phyloP scores from a whole-genome alignment of 768 basidiomycete species.

The Boletus sensibilis region DNA sequence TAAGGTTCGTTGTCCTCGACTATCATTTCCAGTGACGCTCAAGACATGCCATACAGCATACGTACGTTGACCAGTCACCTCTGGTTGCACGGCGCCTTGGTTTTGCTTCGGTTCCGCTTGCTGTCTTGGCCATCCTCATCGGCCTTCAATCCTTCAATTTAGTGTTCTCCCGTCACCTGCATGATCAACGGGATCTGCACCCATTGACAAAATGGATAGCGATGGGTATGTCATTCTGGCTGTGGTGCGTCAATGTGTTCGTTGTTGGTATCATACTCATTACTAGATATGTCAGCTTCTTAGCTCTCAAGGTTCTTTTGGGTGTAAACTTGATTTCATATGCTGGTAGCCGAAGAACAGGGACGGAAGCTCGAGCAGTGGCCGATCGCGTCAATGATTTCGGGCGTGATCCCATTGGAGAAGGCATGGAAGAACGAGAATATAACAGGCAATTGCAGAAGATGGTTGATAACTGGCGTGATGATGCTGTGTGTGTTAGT shows the following conservation, averaged over 20 bases:
- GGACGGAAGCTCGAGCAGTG: constrained; percentile 73
- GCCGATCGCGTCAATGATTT: constrained; percentile 84
- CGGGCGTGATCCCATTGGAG: constrained; percentile 88
- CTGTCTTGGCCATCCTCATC: constrained; percentile 76
- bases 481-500: constrained; percentile 63
- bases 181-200: constrained; percentile 40
- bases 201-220: constrained; percentile 58
- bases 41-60: constrained; percentile 50
- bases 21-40: background rate
- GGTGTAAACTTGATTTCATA: constrained; percentile 86
- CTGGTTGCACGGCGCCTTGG: constrained; percentile 91
- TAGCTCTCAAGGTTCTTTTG: constrained; percentile 89
- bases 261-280: background rate
- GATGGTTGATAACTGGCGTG: constrained; percentile 63
- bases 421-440: constrained; percentile 82
- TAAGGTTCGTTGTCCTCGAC: constrained; percentile 48
- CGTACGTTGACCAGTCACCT: constrained; percentile 94
- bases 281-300: constrained; percentile 47
- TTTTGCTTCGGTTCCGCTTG: constrained; percentile 89
- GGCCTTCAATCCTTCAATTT: constrained; percentile 69
- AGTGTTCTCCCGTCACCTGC: constrained; percentile 49
- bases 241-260: constrained; percentile 62
- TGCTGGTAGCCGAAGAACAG: constrained; percentile 68
- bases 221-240: constrained; percentile 73
- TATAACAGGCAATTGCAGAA: constrained; percentile 83